Base-by-base conservation (phyloP, 495 filamentous ascomycete species). In the Xylaria castorea region DNA sequence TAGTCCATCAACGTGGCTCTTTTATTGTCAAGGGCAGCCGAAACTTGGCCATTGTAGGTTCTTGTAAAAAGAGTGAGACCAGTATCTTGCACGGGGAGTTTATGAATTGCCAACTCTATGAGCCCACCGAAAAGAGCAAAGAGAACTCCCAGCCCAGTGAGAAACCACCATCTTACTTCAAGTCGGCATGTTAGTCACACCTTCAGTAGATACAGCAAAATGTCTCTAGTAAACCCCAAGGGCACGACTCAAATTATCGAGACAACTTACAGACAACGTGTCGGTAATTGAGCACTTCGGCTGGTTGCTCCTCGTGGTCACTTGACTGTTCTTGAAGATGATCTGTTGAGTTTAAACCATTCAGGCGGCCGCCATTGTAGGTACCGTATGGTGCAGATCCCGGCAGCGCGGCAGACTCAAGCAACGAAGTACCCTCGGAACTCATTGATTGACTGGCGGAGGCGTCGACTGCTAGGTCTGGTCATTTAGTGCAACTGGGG, bases 401-500 rank as follows among this genome's bases (percentile, higher is more conserved):
- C 40, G 32, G 48, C 40, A 22, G 48, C 48, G 22, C 62, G 32
- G 40, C 38, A 40, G 62, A 48, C 11, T 65, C 32, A 48, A 65
- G 62, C 48, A 65, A 65, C 38, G 62, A 65, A 22, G 40, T 48
- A 30, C 25, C 40, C 38, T 65, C 62, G 62, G 62, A 65, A 65
- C 20, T 65, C 62, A 65, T 65, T n/a, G 40, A 65, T 40, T 30
- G 32, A 65, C 61, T 79, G 82, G 84, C 82, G 81, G 81, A n/a
- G 81, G 79, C 8, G 78, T n/a, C n/a, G n/a, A n/a, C n/a, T n/a
- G n/a, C n/a, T n/a, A n/a, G n/a, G n/a, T n/a, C n/a, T n/a, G n/a
- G n/a, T n/a, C n/a, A n/a, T n/a, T n/a, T n/a, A n/a, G n/a, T n/a
- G n/a, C n/a, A n/a, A n/a, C n/a, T n/a, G n/a, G n/a, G n/a, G n/a